Percentiles rank a stretch among this genome's conserved stretches.
Conservation (phyloP, 2,329 filamentous ascomycete genomes). For the Leptographium lundbergii region DNA sequence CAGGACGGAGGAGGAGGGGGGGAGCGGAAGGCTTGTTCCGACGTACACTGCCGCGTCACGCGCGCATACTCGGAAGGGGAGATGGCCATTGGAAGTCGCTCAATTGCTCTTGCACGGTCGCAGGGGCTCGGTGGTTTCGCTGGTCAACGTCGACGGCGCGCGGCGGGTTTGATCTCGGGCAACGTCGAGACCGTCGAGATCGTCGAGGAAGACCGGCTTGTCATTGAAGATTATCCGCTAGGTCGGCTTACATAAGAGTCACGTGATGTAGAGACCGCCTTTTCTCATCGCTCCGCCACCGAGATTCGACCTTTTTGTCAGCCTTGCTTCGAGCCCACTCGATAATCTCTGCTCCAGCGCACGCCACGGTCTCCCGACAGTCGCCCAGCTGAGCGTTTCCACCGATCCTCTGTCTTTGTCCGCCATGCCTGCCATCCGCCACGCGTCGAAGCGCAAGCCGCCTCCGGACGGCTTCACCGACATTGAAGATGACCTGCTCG, state of each 20-base stretch:
- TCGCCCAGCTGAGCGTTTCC: background rate
- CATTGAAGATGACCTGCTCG: conserved; percentile 74
- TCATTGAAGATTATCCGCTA: background rate
- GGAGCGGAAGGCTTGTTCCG: conserved; percentile 7
- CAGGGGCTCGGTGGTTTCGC: background rate
- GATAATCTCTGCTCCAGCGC: too few species aligned
- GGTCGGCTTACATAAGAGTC: background rate
- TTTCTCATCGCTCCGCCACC: background rate
- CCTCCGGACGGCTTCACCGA: conserved; percentile 79
- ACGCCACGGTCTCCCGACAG: background rate
- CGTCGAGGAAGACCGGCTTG: background rate
- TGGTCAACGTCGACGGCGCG: background rate
- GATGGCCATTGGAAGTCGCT: conserved; percentile 53
- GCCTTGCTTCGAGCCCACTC: background rate
- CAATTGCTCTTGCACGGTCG: background rate
- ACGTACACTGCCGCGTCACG: conserved; percentile 64
- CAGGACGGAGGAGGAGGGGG: background rate
- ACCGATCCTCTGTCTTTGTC: background rate
- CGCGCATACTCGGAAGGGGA: conserved; percentile 86
- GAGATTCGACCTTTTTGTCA: background rate
- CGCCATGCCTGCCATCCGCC: conserved; percentile 64
- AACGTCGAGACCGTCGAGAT: too few species aligned
- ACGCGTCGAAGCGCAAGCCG: conserved; percentile 64
- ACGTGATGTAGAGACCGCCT: background rate
- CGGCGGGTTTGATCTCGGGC: background rate